Conservation (phyloP, 140 eudicot species). For the Flaveria floridana region DNA sequence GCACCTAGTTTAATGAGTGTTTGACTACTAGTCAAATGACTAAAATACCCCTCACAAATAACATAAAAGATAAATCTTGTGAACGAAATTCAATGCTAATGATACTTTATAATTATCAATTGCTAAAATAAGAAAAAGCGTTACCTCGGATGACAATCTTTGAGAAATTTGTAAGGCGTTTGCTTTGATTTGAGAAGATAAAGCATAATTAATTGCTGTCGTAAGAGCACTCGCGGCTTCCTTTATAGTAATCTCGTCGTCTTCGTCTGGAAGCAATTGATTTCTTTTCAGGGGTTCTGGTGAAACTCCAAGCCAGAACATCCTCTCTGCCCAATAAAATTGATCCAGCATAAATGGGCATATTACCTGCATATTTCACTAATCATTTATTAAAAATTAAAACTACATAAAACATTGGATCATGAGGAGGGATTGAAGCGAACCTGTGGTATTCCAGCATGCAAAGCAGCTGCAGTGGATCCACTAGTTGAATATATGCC, state of each 20-base stretch:
- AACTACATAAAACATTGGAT: neutral
- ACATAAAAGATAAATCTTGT: neutral
- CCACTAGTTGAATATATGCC: slow-evolving; percentile 55
- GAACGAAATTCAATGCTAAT: neutral
- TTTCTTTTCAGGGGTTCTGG: slow-evolving; percentile 72
- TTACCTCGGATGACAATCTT: slow-evolving; percentile 74
- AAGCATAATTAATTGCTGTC: slow-evolving; percentile 55
- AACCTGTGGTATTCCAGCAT: slow-evolving; percentile 92
- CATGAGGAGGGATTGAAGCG: slow-evolving; percentile 13
- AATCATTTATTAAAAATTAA: slow-evolving; percentile 1
- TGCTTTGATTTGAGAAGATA: slow-evolving; percentile 56
- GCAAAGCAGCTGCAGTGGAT: slow-evolving; percentile 94
- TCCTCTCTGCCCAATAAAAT: slow-evolving; percentile 97
- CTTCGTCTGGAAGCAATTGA: slow-evolving; percentile 61
- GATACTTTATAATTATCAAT: neutral
- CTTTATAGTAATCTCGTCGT: slow-evolving; percentile 46
- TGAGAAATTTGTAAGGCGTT: slow-evolving; percentile 54
- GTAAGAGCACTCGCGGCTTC: slow-evolving; percentile 57
- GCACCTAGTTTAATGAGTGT: neutral
- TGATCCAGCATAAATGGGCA: slow-evolving; percentile 95
- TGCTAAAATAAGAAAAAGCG: neutral
- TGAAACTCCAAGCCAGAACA: slow-evolving; percentile 96
- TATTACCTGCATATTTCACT: slow-evolving; percentile 48
- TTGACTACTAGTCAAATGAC: slow-evolving; percentile 6
- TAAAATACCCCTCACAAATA: neutral